Evolutionary conservation across 129 eudicot species (phyloP).

Genomic region (Lonicera japonica): DNA sequence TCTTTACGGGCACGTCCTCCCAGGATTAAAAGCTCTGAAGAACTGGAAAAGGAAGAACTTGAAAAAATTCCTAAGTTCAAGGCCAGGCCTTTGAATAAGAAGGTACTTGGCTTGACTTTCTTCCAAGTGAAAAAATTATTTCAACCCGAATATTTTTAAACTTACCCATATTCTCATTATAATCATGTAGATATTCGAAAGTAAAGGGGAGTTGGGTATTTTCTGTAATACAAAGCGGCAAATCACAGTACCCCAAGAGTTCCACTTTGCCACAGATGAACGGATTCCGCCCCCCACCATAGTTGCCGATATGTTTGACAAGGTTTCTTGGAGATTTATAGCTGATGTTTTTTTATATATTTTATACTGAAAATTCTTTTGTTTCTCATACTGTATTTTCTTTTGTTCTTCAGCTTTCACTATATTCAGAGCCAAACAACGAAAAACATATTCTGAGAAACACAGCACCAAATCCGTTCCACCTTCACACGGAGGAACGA

Average conservation of each 20-base stretch:
- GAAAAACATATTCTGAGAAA: constrained; percentile 55
- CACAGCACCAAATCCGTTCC: constrained; percentile 85
- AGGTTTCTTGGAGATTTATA: constrained; percentile 31
- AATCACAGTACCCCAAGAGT: constrained; percentile 83
- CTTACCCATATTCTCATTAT: no score
- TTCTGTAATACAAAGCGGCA: constrained; percentile 71
- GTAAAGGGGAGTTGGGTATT: constrained; percentile 84
- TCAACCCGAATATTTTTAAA: no score
- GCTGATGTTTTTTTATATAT: not conserved
- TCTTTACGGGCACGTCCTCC: constrained; percentile 81
- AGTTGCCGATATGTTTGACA: constrained; percentile 73
- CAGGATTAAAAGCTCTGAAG: constrained; percentile 55
- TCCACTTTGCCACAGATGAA: constrained; percentile 77
- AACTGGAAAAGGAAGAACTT: constrained; percentile 72
- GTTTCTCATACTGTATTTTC: constrained; percentile 3
- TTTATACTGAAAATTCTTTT: no score
- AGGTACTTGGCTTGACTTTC: constrained; percentile 30
- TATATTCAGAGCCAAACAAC: constrained; percentile 50
- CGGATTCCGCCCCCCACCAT: constrained; percentile 62
- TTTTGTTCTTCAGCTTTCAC: constrained; percentile 56
- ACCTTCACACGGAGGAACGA: constrained; percentile 87
- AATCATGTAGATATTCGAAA: constrained; percentile 65
- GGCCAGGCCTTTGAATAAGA: constrained; percentile 90
- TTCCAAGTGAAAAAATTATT: not conserved
- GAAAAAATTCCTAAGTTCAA: constrained; percentile 86